Base-by-base conservation (phyloP, 495 filamentous ascomycete species). In the Clohesyomyces aquaticus region DNA sequence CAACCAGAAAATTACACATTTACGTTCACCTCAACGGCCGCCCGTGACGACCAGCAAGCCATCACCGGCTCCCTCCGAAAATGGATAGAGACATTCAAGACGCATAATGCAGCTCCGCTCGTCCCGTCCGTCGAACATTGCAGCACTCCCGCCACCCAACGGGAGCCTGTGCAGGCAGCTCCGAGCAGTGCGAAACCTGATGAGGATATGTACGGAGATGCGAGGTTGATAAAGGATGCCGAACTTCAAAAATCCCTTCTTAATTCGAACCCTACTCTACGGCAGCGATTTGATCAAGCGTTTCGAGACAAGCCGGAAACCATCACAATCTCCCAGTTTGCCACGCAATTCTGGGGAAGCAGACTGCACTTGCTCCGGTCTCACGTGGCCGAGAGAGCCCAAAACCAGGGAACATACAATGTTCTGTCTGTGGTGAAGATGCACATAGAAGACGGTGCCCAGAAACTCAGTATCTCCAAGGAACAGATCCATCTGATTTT, bases 401-500 rank as follows among this genome's bases (percentile, higher is more conserved):
- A 98, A 77, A 87, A 83, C 63, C 84, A 87, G 55, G 94, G 93
- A 0, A 83, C 89, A 0, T 96, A 96, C 74, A 98, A 98, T 68
- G 91, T 98, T 4, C 79, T 98, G 1, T 91, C 94, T 0, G 87
- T 87, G n/a, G 83, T 98, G 56, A 96, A 93, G 74, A 88, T 91
- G 12, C 83, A 85, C 26, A 83, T 86, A 4, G 89, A 90, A 57
- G 88, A 94, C 71, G 88, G 87, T 55, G 84, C 87, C 57, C 81
- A 85, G 11, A 90, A 88, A 74, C 78, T 98, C 65, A 92, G 88
- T 72, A 87, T 98, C 51, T 92, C 84, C 71, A 88, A 91, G 62
- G 94, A 97, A 76, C 93, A 97, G 73, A 91, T 97, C 57, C 86
- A 91, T 71, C 82, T 95, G 60, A 94, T 98, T 57, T 93, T 98